Percentiles rank a stretch among this genome's conserved stretches.
Evolutionary conservation across 2,329 filamentous ascomycete genomes (phyloP).

Genomic region (Stachybotrys chartarum): DNA sequence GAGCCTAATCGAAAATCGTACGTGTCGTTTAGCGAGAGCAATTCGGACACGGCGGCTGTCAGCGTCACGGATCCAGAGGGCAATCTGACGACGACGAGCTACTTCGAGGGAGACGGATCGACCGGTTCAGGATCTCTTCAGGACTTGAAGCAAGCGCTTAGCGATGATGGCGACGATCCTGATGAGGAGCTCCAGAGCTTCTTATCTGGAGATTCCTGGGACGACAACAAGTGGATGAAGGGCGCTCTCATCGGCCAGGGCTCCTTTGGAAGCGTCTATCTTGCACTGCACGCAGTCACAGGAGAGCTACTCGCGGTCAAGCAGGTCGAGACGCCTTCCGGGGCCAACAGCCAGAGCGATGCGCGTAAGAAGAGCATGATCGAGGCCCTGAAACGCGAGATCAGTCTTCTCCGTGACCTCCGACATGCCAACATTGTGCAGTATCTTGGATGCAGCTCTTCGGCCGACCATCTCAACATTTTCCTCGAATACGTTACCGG

Average conservation of each 20-base stretch:
- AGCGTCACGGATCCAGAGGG: slow-evolving; percentile 73
- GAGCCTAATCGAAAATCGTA: slow-evolving; percentile 93
- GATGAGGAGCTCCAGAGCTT: slow-evolving; percentile 89
- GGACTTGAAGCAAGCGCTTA: slow-evolving; percentile 77
- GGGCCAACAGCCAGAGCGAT: slow-evolving; percentile 74
- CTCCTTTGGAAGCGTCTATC: slow-evolving; percentile 91
- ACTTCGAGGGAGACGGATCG: slow-evolving; percentile 74
- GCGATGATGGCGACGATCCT: slow-evolving; percentile 84
- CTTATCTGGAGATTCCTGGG: slow-evolving; percentile 87
- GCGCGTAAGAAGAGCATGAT: slow-evolving; percentile 97
- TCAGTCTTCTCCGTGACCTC: slow-evolving; percentile 84
- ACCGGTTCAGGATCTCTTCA: slow-evolving; percentile 69
- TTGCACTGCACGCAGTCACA: slow-evolving; percentile 90
- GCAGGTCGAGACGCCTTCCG: slow-evolving; percentile 85
- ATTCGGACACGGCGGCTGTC: slow-evolving; percentile 62
- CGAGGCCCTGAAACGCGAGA: slow-evolving; percentile 92
- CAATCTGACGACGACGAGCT: slow-evolving; percentile 64
- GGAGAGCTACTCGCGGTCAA: slow-evolving; percentile 97
- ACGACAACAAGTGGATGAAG: slow-evolving; percentile 99
- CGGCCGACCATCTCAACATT: slow-evolving; percentile 91
- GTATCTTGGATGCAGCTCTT: slow-evolving; percentile 91
- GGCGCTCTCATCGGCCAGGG: slow-evolving; percentile 94
- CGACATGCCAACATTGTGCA: slow-evolving; percentile 97
- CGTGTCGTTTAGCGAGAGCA: slow-evolving; percentile 76
- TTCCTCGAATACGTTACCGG: slow-evolving; percentile 98